Conservation (phyloP, 2,329 filamentous ascomycete genomes). For the Verticillium albo-atrum region DNA sequence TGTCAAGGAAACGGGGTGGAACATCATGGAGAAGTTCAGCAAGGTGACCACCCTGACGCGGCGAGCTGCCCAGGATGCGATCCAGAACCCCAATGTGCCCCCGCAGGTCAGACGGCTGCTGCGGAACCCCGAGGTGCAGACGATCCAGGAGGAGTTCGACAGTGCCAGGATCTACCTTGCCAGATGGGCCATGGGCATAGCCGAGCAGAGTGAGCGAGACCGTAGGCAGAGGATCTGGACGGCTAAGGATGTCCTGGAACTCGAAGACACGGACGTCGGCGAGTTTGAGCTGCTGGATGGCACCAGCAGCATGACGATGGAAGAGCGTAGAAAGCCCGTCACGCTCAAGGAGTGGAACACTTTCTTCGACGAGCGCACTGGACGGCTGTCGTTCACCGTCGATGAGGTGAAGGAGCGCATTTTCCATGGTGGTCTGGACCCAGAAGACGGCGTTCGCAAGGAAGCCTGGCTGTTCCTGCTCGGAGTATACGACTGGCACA, state of each 20-base stretch:
- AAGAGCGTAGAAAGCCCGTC: constrained; percentile 73
- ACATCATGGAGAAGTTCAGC: constrained; percentile 91
- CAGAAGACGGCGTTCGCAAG: constrained; percentile 88
- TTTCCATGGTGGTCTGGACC: constrained; percentile 87
- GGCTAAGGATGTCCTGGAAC: constrained; percentile 83
- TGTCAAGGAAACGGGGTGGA: constrained; percentile 94
- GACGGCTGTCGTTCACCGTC: constrained; percentile 70
- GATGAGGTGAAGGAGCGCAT: constrained; percentile 97
- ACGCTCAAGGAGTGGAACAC: constrained; percentile 83
- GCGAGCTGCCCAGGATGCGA: constrained; percentile 84
- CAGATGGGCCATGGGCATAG: constrained; percentile 97
- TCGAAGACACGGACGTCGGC: constrained; percentile 91
- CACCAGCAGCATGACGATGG: constrained; percentile 65
- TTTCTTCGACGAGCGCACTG: constrained; percentile 76
- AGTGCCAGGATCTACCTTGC: constrained; percentile 92
- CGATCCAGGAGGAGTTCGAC: constrained; percentile 93
- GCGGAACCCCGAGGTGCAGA: constrained; percentile 90
- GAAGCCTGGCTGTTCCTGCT: constrained; percentile 95
- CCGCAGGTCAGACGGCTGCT: constrained; percentile 82
- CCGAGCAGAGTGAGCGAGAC: constrained; percentile 91
- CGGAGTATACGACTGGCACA: constrained; percentile 91
- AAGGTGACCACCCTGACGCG: constrained; percentile 96
- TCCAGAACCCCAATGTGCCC: constrained; percentile 86
- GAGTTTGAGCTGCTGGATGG: constrained; percentile 94
- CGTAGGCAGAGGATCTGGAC: constrained; percentile 87